A percentile compares a stretch with the other conserved stretches of the same genome.
phyloP scores from a whole-genome alignment of 495 filamentous ascomycete species.

The Glutinoglossum americanum region DNA sequence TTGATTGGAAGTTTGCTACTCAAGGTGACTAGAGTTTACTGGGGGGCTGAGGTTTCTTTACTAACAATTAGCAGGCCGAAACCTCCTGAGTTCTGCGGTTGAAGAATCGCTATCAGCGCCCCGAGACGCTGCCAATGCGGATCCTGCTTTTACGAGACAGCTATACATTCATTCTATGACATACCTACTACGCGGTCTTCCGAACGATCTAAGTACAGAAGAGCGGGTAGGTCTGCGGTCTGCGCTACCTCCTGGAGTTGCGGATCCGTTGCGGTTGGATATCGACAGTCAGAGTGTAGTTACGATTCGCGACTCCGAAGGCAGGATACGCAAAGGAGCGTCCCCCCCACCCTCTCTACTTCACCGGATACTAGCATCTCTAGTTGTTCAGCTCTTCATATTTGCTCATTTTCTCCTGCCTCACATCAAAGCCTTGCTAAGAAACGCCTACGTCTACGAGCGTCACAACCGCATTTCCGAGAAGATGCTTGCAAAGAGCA shows the following conservation, averaged over 20 bases:
- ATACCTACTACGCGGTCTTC: slow-evolving; percentile 46
- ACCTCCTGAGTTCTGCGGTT: slow-evolving; percentile 16
- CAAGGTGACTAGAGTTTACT: slow-evolving; percentile 15
- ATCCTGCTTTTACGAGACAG: slow-evolving; percentile 28
- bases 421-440: slow-evolving; percentile 31
- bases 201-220: slow-evolving; percentile 28
- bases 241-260: slow-evolving; percentile 21
- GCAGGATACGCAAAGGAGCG: slow-evolving; percentile 1
- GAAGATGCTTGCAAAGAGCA: slow-evolving; percentile 24
- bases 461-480: slow-evolving; percentile 39
- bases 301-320: slow-evolving; percentile 6
- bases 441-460: slow-evolving; percentile 34
- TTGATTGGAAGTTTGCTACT: slow-evolving; percentile 25
- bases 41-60: neutral
- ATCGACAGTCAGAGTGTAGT: neutral
- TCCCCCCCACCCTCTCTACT: slow-evolving; percentile 23
- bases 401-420: slow-evolving; percentile 34
- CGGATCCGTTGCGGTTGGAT: neutral
- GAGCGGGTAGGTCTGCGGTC: slow-evolving; percentile 24
- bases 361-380: slow-evolving; percentile 32
- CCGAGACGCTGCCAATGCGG: slow-evolving; percentile 9
- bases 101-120: slow-evolving; percentile 15
- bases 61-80: slow-evolving; percentile 13
- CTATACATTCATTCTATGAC: slow-evolving; percentile 43
- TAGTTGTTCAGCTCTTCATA: slow-evolving; percentile 34